Percentiles rank a stretch among this genome's conserved stretches.
Conservation (phyloP, 306 rosid species). For the Astragalus membranaceus region DNA sequence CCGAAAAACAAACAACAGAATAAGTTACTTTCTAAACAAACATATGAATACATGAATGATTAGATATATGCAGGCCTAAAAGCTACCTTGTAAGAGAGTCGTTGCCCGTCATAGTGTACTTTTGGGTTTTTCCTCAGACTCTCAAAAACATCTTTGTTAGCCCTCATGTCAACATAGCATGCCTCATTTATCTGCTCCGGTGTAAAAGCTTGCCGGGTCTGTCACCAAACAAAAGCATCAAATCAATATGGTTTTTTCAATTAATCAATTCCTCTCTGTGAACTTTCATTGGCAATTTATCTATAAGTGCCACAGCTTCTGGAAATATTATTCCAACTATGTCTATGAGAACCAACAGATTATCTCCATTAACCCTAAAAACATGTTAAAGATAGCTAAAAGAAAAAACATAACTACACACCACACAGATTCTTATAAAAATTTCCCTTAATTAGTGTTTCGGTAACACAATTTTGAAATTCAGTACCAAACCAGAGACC, state of each 20-base stretch:
- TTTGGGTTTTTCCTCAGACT: constrained; percentile 82
- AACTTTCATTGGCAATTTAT: not conserved
- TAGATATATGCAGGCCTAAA: not conserved
- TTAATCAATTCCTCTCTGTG: not conserved
- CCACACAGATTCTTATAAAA: not conserved
- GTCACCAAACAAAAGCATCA: constrained; percentile 24
- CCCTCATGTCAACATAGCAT: constrained; percentile 69
- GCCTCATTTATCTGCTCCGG: constrained; percentile 79
- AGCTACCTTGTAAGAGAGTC: constrained; percentile 82
- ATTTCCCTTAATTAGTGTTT: not conserved
- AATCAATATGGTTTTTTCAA: constrained; percentile 5
- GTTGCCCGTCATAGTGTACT: constrained; percentile 80
- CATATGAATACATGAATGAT: not conserved
- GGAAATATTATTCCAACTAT: not conserved
- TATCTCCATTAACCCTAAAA: not conserved
- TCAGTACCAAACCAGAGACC: not conserved
- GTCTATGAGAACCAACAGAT: not conserved
- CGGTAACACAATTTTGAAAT: not conserved
- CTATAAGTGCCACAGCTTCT: not conserved
- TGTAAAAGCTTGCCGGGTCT: constrained; percentile 76
- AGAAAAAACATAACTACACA: not conserved
- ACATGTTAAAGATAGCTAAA: not conserved
- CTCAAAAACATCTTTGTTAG: constrained; percentile 86
- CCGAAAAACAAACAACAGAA: constrained; percentile 1
- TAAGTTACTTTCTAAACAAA: not conserved